phyloP scores from a whole-genome alignment of 2,329 filamentous ascomycete species.

The Aspergillus terreus region DNA sequence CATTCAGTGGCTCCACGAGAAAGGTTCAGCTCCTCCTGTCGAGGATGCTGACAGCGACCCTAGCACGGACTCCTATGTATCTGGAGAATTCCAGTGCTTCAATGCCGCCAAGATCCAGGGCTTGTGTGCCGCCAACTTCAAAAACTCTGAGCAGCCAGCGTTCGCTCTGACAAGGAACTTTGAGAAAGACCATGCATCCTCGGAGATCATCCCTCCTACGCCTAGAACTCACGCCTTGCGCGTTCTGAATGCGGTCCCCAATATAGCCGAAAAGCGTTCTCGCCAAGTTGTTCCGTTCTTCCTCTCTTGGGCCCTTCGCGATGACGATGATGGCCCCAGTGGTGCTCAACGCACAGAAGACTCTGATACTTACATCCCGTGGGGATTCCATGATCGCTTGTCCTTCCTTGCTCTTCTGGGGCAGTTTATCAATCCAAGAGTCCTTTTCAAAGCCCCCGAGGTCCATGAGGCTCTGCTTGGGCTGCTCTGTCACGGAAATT shows the following conservation, averaged over 20 bases:
- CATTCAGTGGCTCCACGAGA: constrained; percentile 68
- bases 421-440: constrained; percentile 80
- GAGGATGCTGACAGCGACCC: constrained; percentile 25
- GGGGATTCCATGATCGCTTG: constrained; percentile 69
- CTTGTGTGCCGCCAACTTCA: constrained; percentile 50
- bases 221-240: constrained; percentile 75
- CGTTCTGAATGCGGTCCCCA: constrained; percentile 69
- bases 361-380: constrained; percentile 20
- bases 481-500: constrained; percentile 81
- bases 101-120: constrained; percentile 62
- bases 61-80: constrained; percentile 18
- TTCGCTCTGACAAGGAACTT: constrained; percentile 63
- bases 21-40: constrained; percentile 18
- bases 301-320: constrained; percentile 68
- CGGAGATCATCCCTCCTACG: constrained; percentile 36
- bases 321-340: constrained; percentile 39
- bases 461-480: constrained; percentile 72
- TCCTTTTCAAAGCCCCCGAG: constrained; percentile 71
- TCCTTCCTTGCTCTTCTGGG: constrained; percentile 76
- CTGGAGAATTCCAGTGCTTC: constrained; percentile 72
- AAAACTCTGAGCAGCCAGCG: constrained; percentile 51
- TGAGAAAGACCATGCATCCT: constrained; percentile 54
- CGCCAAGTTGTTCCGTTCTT: constrained; percentile 82
- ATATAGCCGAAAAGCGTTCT: constrained; percentile 79
- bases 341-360: constrained; percentile 13